Evolutionary conservation across 2,329 filamentous ascomycete genomes (phyloP), one percentile per base, ranked within the genome.

Genomic region (Pestalotiopsis sp.): DNA sequence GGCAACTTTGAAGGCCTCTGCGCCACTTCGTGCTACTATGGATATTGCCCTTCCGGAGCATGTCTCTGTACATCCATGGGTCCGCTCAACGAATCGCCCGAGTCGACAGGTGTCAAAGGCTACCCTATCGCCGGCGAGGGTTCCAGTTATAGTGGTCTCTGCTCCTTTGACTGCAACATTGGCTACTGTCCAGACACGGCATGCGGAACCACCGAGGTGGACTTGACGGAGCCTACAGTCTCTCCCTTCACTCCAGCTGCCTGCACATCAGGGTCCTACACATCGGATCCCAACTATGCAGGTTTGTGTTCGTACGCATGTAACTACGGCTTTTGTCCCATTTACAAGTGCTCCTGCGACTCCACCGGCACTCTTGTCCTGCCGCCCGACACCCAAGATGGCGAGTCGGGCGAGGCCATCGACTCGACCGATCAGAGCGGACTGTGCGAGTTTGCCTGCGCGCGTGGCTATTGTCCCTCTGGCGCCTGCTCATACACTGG

Each of bases 371-470:
- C 27, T 38, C 61, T 63, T 23, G 38, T 38, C 13, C 61, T 41
- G 0, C 38, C 36, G 61, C 45, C 45, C n/a, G 45, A 52, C n/a
- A 52, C 17, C 3, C 17, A 52, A n/a, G 45, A 20, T n/a, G 45
- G 45, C 6, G 61, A 63, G 12, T 41, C 38, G 36, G 38, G 20
- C 61, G 36, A 63, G 25, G 17, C 38, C 12, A 13, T 38, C 13
- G 61, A 38, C 17, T 20, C 61, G 12, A 41, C 20, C 11, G 61
- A 38, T 2, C 61, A 31, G 61, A 23, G 36, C 61, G 38, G 38
- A 12, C 13, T 63, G 36, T 63, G 61, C 36, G 20, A 38, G 7
- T 63, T 63, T 38, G 61, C 61, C 4, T 63, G 61, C 61, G 57
- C 23, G 2, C 57, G 57, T 6, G 31, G 31, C 31, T 61, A 61